Base-by-base conservation (phyloP, 805 yeast species). In the Kuraishia cidri region DNA sequence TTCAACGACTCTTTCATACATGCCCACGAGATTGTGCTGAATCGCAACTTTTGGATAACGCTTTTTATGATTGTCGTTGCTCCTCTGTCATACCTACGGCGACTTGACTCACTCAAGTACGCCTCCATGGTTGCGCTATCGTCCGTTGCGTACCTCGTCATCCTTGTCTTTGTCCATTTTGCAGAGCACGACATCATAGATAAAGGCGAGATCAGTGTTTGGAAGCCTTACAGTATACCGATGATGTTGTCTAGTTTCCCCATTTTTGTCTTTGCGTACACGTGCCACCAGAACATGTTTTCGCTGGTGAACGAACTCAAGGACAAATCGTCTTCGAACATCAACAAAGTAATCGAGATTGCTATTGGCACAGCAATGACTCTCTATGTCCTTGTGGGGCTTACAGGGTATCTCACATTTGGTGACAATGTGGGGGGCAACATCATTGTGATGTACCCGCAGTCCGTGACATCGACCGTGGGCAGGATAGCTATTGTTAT, bases 241-340 rank as follows among this genome's bases (percentile, higher is more conserved):
- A 52, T 69, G 3, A 60, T 75, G n/a, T 64, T 88, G 13, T 67
- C 81, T 16, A 75, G 92, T 8, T 75, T 88, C 51, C 94, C 97
- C n/a, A 82, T 88, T 41, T 78, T 87, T 44, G 90, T 90, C 10
- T 88, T 90, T 63, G 95, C 96, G 0, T 90, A 77, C 56, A 90
- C 97, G 1, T 92, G 97, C 47, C 97, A 90, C 50, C 97, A 90
- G 54, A 90, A 90, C 58, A 85, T 85, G 86, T 86, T 85, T 47
- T 75, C 95, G 1, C 72, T 88, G 35, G 72, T 87, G 34, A 90
- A 88, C 47, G 97, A 90, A 58, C 68, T 88, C 19, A 56, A 54
- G 20, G 75, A 75, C 42, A 69, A 67, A 39, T 59, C 80, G 0
- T 57, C 70, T n/a, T 37, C 48, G 5, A 61, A 58, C 22, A 60